A percentile compares a stretch with the other conserved stretches of the same genome.
Evolutionary conservation across 2,329 filamentous ascomycete genomes (phyloP).

Genomic region (Colletotrichum navitas): DNA sequence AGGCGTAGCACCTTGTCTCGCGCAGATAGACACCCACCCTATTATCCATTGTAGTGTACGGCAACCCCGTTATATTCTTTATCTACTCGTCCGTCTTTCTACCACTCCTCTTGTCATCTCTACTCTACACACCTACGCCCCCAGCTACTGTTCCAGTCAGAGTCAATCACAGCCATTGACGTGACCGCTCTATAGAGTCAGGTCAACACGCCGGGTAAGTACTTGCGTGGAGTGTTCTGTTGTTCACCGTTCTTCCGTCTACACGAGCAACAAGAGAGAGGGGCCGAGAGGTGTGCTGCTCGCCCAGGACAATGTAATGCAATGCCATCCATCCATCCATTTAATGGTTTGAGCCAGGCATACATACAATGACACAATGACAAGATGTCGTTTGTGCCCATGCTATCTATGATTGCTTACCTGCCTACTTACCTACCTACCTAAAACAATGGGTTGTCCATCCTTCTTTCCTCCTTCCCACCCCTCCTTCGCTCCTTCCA

Average conservation of each 20-base stretch:
- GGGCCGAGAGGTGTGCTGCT: background rate
- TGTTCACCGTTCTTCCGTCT: background rate
- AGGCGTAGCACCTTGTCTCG: background rate
- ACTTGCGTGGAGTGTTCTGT: background rate
- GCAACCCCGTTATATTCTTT: background rate
- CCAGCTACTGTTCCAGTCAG: background rate
- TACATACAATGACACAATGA: background rate
- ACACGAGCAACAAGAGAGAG: background rate
- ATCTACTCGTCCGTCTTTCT: background rate
- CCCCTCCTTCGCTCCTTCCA: background rate
- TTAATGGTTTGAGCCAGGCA: background rate
- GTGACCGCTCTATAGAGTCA: background rate
- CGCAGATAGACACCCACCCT: background rate
- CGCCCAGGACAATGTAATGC: background rate
- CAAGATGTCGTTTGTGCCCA: background rate
- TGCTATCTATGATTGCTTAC: background rate
- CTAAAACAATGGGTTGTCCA: constrained; percentile 28
- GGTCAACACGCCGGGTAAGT: constrained; percentile 5
- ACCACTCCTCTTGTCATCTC: no score
- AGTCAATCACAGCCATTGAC: background rate
- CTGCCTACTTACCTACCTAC: background rate
- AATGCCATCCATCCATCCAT: background rate
- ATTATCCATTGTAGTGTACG: background rate
- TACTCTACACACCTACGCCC: background rate
- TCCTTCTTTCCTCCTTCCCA: constrained; percentile 1